A percentile compares a stretch with the other conserved stretches of the same genome.
phyloP scores from a whole-genome alignment of 345 rosid genomes.

The Camelina sativa region DNA sequence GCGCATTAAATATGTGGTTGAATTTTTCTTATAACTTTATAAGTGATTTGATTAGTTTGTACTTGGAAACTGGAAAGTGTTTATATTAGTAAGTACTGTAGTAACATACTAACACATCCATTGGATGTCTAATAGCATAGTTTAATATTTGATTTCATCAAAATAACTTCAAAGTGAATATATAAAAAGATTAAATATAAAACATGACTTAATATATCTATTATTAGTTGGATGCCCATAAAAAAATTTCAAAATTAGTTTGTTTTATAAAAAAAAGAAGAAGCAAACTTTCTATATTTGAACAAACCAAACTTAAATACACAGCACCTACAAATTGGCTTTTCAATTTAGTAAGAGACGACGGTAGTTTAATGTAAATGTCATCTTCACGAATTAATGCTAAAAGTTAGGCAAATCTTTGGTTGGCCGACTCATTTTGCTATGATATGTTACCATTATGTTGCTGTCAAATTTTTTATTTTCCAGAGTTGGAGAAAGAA shows the following conservation, averaged over 20 bases:
- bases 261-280: too few species aligned
- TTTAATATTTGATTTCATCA: slow-evolving; percentile 2
- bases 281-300: neutral
- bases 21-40: neutral
- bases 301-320: neutral
- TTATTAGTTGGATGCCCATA: neutral
- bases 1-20: slow-evolving; percentile 2
- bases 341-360: slow-evolving; percentile 14
- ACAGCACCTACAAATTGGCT: neutral
- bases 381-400: slow-evolving; percentile 34
- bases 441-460: slow-evolving; percentile 2
- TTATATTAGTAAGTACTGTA: too few species aligned
- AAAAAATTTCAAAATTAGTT: too few species aligned
- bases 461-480: neutral
- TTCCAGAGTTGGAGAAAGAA: neutral
- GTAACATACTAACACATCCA: neutral
- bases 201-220: too few species aligned
- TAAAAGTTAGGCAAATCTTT: slow-evolving; percentile 37
- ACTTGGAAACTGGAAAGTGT: neutral
- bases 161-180: neutral
- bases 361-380: neutral
- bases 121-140: neutral
- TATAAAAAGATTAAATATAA: neutral
- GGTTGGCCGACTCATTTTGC: slow-evolving; percentile 26
- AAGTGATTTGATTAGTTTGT: neutral